phyloP scores from a whole-genome alignment of 495 filamentous ascomycete genomes.

The Chaetomidium leptoderma region DNA sequence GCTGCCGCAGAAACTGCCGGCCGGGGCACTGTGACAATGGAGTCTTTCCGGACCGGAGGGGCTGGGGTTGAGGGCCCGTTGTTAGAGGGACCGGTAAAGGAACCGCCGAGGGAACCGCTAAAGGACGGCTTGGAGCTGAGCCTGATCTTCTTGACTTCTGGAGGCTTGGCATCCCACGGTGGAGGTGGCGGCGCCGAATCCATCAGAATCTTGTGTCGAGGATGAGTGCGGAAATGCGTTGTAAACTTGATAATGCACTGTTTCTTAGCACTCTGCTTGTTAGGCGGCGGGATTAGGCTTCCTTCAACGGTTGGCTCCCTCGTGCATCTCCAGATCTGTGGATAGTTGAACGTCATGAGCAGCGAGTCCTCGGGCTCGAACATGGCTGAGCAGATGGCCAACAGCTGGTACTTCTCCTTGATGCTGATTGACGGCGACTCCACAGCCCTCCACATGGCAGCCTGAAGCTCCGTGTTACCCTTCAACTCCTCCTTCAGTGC shows the following conservation, averaged over 20 bases:
- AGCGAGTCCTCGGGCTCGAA: conserved; percentile 63
- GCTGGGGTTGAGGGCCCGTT: conserved; percentile 21
- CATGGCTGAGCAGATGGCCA: conserved; percentile 70
- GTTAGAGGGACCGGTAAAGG: conserved; percentile 22
- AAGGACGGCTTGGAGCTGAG: conserved; percentile 28
- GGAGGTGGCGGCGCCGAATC: conserved; percentile 19
- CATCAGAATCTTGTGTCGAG: conserved; percentile 25
- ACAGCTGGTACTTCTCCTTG: conserved; percentile 68
- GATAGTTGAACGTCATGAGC: conserved; percentile 60
- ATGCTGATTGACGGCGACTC: conserved; percentile 61
- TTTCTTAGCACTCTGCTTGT: conserved; percentile 19
- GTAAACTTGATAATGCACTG: conserved; percentile 33
- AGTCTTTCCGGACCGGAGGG: conserved; percentile 23
- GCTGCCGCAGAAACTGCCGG: conserved; percentile 6
- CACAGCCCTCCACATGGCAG: conserved; percentile 73
- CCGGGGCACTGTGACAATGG: conserved; percentile 25
- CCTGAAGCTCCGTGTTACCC: conserved; percentile 56
- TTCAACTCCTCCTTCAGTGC: conserved; percentile 70
- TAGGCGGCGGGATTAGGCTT: background rate
- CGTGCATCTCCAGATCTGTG: conserved; percentile 64
- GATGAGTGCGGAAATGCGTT: conserved; percentile 31
- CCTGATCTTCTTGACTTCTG: conserved; percentile 33
- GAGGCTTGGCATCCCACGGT: conserved; percentile 30
- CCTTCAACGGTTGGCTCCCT: conserved; percentile 34
- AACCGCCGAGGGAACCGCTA: too few relatives aligned